Base-by-base conservation (phyloP, 1,139 yeast genomes). In the Geotrichum siamense region DNA sequence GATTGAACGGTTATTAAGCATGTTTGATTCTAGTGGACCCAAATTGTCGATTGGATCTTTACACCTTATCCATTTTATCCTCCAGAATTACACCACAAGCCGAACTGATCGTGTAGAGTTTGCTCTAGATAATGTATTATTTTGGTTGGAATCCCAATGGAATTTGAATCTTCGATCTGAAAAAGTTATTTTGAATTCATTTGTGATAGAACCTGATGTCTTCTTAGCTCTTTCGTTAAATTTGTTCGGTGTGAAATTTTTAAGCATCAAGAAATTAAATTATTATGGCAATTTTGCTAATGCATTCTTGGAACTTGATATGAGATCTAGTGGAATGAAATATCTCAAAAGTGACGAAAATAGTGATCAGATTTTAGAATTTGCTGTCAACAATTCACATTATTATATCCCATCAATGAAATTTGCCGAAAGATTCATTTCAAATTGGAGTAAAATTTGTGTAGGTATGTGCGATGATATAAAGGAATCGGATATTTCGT, bases 1-100 rank as follows among this genome's bases (percentile, higher is more conserved):
- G 12, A 30, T 39, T 19, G 47, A 44, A 16, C 22, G 47, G 12
- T 21, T 44, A 8, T 29, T 44, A 6, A 41, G 43, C 15, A 39
- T 44, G 43, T 39, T 44, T 34, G 44, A 40, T 29, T 34, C 40
- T 2, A 44, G 44, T 38, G 48, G 48, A 21, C 44, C 48, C 3
- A 27, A 20, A 5, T 22, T 41, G 13, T 44, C 48, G 12, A 44
- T 37, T 33, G 48, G 48, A 9, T 37, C 44, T 3, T 16, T 36
- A 5, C 10, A 36, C 5, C 34, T 39, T n/a, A 38, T 40, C 3
- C 30, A 30, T 22, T 36, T 26, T 22, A 27, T 44, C 16, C 39
- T 44, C 5, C 19, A 27, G 8, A 34, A 32, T 16, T 33, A 16
- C 12, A 38, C 39, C 17, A 32, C 33, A 13, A 38, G 39, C 13